phyloP scores from a whole-genome alignment of 192 early-diverging fungal species.

The Rhizophagus prolifer region DNA sequence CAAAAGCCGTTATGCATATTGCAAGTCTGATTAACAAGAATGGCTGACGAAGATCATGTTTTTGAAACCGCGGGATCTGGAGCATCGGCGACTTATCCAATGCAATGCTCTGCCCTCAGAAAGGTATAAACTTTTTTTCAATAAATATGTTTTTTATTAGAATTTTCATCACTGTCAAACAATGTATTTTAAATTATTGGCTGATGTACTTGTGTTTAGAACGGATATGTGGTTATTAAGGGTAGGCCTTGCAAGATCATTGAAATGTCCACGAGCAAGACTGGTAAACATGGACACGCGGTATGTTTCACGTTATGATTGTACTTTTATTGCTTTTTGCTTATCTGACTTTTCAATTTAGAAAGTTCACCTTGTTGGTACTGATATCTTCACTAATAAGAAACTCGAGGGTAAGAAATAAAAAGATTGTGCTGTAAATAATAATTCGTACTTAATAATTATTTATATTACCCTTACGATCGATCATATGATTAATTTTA shows the following conservation, averaged over 20 bases:
- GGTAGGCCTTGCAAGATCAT: conserved; percentile 99
- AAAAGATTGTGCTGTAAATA: not conserved
- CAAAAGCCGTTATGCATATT: too few relatives aligned
- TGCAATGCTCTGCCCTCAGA: conserved; percentile 99
- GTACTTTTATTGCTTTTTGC: not conserved
- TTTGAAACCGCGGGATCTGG: conserved; percentile 79
- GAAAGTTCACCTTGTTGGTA: conserved; percentile 94
- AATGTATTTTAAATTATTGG: not conserved
- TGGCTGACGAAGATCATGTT: too few relatives aligned
- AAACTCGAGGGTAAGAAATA: conserved; percentile 77
- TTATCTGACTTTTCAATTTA: not conserved
- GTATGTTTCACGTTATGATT: not conserved
- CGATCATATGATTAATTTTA: not conserved
- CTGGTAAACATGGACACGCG: conserved; percentile 99
- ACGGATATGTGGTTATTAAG: conserved; percentile 97
- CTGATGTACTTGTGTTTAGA: conserved; percentile 36
- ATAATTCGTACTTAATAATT: not conserved
- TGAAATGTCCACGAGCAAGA: conserved; percentile 99
- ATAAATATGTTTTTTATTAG: not conserved
- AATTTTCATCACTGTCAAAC: not conserved
- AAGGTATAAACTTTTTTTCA: conserved; percentile 47
- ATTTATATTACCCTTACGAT: not conserved
- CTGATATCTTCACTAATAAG: conserved; percentile 97
- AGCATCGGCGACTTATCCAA: conserved; percentile 92
- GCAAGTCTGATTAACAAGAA: too few relatives aligned